phyloP scores from a whole-genome alignment of 1,139 yeast species.

The Arxiozyma bovina region DNA sequence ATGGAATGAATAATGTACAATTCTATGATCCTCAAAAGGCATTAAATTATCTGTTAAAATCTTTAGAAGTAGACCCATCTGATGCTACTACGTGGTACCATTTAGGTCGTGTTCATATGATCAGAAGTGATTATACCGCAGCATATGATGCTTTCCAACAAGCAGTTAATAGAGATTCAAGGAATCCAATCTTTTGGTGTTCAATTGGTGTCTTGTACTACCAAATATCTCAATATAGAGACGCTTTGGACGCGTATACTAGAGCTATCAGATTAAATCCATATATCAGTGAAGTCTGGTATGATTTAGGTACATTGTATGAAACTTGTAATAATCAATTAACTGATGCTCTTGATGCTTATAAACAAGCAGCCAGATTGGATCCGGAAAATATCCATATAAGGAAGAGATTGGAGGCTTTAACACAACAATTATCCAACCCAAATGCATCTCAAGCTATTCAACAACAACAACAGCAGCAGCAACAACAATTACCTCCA shows the following conservation, averaged over 20 bases:
- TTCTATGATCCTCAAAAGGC: slow-evolving; percentile 81
- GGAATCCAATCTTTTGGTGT: slow-evolving; percentile 98
- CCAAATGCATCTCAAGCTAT: slow-evolving; percentile 19
- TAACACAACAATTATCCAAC: slow-evolving; percentile 33
- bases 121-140: slow-evolving; percentile 85
- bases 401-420: slow-evolving; percentile 81
- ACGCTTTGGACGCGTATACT: slow-evolving; percentile 94
- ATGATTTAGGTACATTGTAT: slow-evolving; percentile 90
- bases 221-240: slow-evolving; percentile 91
- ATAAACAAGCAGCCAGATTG: slow-evolving; percentile 87
- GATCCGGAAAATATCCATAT: slow-evolving; percentile 94
- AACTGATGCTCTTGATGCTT: slow-evolving; percentile 91
- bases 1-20: slow-evolving; percentile 62
- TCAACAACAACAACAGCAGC: slow-evolving; percentile 17
- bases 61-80: slow-evolving; percentile 77
- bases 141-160: slow-evolving; percentile 98
- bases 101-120: slow-evolving; percentile 93
- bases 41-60: slow-evolving; percentile 68
- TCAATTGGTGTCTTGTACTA: slow-evolving; percentile 94
- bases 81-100: slow-evolving; percentile 98
- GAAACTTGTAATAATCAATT: slow-evolving; percentile 96
- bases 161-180: slow-evolving; percentile 91
- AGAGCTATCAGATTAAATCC: slow-evolving; percentile 94
- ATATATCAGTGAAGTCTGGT: slow-evolving; percentile 95
- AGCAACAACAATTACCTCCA: slow-evolving; percentile 21